These are phyloP conservation scores for Salix arbutifolia DNA, from an alignment of 345 rosid genomes.

Conservation along the genomic window DNA sequence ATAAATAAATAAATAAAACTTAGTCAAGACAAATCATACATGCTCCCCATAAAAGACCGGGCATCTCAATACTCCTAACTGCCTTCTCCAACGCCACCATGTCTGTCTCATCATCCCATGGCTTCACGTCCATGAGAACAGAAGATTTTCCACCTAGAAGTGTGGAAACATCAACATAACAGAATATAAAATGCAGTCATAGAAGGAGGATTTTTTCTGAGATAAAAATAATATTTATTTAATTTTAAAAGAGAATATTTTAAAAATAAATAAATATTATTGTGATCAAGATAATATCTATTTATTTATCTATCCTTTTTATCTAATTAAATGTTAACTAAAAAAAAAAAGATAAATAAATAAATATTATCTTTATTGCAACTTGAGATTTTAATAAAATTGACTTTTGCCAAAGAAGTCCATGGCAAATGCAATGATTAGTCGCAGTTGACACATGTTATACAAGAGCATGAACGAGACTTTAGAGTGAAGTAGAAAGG, in stretches of 20 bases:
- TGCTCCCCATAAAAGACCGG: constrained; percentile 94
- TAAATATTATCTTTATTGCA: no score
- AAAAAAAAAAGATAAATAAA: no score
- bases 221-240: no score
- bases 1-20: neutral
- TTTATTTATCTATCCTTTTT: no score
- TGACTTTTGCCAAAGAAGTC: no score
- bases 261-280: no score
- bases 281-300: no score
- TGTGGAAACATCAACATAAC: neutral
- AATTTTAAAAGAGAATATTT: no score
- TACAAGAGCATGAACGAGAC: neutral
- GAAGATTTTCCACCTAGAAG: constrained; percentile 84
- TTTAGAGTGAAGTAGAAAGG: neutral
- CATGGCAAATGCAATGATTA: no score
- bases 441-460: neutral
- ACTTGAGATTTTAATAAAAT: no score
- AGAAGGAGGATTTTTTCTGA: no score
- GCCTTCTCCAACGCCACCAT: constrained; percentile 85
- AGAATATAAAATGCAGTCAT: neutral
- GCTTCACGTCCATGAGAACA: constrained; percentile 82
- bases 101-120: constrained; percentile 99
- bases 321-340: no score
- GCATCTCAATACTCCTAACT: constrained; percentile 66
- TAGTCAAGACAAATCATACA: constrained; percentile 40